Base-by-base conservation (phyloP, 352 stramenopile genomes). In the Phytophthora hybrid region DNA sequence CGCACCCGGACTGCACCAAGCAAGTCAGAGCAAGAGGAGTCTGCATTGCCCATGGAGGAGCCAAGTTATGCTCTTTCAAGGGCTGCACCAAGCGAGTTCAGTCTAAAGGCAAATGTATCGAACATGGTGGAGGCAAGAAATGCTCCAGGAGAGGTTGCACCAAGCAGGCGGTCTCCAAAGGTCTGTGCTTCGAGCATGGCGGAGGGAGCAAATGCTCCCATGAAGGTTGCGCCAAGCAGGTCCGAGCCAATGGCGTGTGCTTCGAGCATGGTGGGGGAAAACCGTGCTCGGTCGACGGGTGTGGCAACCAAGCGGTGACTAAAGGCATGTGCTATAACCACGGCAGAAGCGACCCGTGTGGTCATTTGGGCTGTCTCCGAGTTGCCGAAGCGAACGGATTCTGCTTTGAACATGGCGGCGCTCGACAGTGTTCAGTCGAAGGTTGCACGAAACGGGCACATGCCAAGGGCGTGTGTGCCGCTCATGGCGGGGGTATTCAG, bases 361-460 rank as follows among this genome's bases (percentile, higher is more conserved):
- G 44, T 11, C 44, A 51, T 51, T 51, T 51, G 44, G 44, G 44
- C 44, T 51, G 44, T 23, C 44, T 51, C 18, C 44, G 44, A 21
- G 1, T 13, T 10, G 44, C 44, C 2, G 62, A 88, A 16, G 75
- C 80, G 5, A 78, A 81, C 59, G 88, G 85, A 4, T 82, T 93
- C 32, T 95, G 87, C 75, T 92, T 92, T 44, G 81, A 81, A 4
- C 88, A 95, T 23, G 88, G 88, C 10, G 88, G 88, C 26, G 81
- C 83, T 2, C 78, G 83, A 47, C 81, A 85, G 59, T 95, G 87
- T 59, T 79, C 85, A 16, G 60, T 90, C 0, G 80, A 84, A 16
- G 74, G 67, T 5, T 91, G 83, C 60, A 73, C 78, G 11, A 88
- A 88, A 61, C 74, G 75, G 10, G 77, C 82, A 6, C 87, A 93